Evolutionary conservation across 192 early-diverging fungal genomes (phyloP).

Genomic region (Spizellomyces punctatus): DNA sequence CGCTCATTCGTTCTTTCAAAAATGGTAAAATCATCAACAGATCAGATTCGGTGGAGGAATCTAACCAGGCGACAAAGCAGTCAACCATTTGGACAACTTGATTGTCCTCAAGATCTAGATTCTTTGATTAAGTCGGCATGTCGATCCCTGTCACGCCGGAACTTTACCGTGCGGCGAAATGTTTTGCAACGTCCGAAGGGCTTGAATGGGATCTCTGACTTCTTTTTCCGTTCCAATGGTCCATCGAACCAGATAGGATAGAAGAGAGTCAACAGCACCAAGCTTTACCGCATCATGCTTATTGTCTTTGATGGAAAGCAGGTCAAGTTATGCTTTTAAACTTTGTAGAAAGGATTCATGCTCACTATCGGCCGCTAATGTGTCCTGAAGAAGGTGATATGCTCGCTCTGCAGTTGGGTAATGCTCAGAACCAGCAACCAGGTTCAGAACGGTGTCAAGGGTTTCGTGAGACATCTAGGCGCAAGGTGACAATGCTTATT

Average conservation of each 20-base stretch:
- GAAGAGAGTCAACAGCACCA: conserved; percentile 12
- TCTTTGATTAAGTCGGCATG: not conserved
- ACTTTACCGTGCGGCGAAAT: not conserved
- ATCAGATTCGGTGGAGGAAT: not conserved
- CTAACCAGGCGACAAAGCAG: conserved; percentile 19
- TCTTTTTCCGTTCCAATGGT: not conserved
- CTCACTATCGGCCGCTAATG: not conserved
- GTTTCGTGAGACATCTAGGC: conserved; percentile 5
- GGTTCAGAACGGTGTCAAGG: conserved; percentile 15
- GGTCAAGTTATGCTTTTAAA: not conserved
- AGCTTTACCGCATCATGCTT: not conserved
- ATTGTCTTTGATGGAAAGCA: not conserved
- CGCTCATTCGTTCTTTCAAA: too few relatives aligned
- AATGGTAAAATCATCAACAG: too few relatives aligned
- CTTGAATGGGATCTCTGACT: not conserved
- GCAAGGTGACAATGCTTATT: not conserved
- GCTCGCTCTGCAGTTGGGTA: conserved; percentile 20
- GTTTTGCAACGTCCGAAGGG: not conserved
- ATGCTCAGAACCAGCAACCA: conserved; percentile 16
- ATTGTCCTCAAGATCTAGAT: conserved; percentile 7
- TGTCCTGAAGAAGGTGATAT: conserved; percentile 9
- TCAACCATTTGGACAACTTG: conserved; percentile 8
- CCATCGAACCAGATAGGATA: conserved; percentile 22
- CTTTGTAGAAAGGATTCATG: not conserved
- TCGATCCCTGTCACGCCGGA: not conserved